These are phyloP conservation scores for Sphaerulina musiva DNA, from an alignment of 2,329 filamentous ascomycete species.

Conservation along the genomic window DNA sequence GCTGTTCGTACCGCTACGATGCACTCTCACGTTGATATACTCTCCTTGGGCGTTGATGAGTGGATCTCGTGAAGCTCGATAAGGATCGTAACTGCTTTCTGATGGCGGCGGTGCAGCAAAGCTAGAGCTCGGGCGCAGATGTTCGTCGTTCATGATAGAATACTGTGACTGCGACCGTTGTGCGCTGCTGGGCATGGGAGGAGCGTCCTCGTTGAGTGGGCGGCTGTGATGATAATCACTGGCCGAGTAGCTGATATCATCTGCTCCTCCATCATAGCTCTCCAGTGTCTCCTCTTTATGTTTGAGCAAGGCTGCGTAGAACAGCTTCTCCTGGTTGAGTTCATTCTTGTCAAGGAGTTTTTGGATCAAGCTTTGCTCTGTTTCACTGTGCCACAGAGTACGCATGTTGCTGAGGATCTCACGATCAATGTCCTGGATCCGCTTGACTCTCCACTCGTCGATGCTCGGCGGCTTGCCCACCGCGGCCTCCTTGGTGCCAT, in stretches of 20 bases:
- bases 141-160: conserved; percentile 51
- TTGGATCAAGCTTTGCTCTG: conserved; percentile 62
- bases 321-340: conserved; percentile 81
- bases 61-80: conserved; percentile 59
- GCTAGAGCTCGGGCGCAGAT: conserved; percentile 43
- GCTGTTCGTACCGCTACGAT: conserved; percentile 44
- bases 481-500: conserved; percentile 42
- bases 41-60: conserved; percentile 47
- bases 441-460: conserved; percentile 57
- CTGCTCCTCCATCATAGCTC: conserved; percentile 68
- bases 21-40: conserved; percentile 62
- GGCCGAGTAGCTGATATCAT: conserved; percentile 65
- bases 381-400: conserved; percentile 84
- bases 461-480: conserved; percentile 52
- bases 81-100: conserved; percentile 73
- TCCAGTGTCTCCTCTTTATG: conserved; percentile 81
- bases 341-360: conserved; percentile 51
- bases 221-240: conserved; percentile 82
- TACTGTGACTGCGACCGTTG: conserved; percentile 49
- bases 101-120: conserved; percentile 47
- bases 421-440: conserved; percentile 63
- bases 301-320: conserved; percentile 77
- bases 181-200: conserved; percentile 35
- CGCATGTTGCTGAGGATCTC: conserved; percentile 80
- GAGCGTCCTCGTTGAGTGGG: conserved; percentile 33